Conservation (phyloP, 139 green algal genomes). For the Chlorella sp. region DNA sequence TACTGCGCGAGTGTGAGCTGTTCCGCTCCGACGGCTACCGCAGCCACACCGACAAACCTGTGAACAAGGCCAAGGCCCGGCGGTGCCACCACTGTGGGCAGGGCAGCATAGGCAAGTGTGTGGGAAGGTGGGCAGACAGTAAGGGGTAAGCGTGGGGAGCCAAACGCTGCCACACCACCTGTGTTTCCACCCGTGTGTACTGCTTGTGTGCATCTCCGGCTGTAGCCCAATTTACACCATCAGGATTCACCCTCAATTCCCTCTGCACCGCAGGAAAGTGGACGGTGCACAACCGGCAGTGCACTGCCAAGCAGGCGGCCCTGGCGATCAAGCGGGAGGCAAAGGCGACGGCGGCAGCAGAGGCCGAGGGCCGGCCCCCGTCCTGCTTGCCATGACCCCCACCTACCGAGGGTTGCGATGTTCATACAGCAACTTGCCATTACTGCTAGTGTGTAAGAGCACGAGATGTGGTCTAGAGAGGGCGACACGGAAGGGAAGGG, state of each 20-base stretch:
- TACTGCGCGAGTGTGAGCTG: background rate
- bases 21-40: background rate
- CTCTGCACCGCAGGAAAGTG: background rate
- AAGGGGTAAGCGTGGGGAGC: too few relatives aligned
- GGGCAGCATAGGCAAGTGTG: background rate
- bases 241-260: too few relatives aligned
- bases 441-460: too few relatives aligned
- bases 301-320: background rate
- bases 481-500: too few relatives aligned
- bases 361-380: background rate
- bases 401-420: too few relatives aligned
- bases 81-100: background rate
- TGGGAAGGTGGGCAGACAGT: too few relatives aligned
- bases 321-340: background rate
- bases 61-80: background rate
- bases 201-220: too few relatives aligned
- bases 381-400: background rate
- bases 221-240: too few relatives aligned
- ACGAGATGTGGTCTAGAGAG: too few relatives aligned
- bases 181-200: too few relatives aligned
- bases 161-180: too few relatives aligned
- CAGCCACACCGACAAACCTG: background rate
- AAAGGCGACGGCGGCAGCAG: background rate
- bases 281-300: background rate
- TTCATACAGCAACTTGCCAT: too few relatives aligned